These are phyloP conservation scores for Cladosporium velox DNA, from an alignment of 2,329 filamentous ascomycete species.

Conservation along the genomic window DNA sequence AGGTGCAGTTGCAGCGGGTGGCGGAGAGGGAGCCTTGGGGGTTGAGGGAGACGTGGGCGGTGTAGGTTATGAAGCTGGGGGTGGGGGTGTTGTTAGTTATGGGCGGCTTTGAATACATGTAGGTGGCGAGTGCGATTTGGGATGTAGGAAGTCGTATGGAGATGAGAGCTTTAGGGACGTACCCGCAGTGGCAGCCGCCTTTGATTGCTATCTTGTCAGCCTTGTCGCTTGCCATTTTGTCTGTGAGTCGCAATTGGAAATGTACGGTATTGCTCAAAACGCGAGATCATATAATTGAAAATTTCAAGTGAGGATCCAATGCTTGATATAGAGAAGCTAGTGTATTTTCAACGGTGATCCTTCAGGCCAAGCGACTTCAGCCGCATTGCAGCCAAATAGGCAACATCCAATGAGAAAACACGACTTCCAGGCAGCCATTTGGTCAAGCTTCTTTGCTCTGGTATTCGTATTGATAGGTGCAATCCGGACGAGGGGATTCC, in stretches of 20 bases:
- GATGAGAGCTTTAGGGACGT: background rate
- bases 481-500: background rate
- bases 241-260: background rate
- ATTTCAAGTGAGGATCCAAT: background rate
- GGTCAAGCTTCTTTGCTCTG: background rate
- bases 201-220: background rate
- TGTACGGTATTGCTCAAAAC: background rate
- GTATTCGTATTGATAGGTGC: background rate
- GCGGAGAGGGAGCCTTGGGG: conserved; percentile 5
- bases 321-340: background rate
- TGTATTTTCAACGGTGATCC: background rate
- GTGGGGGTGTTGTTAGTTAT: background rate
- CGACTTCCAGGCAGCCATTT: background rate
- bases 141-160: too few relatives aligned
- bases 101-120: background rate
- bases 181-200: conserved; percentile 20
- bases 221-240: conserved; percentile 1
- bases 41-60: conserved; percentile 7
- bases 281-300: too few relatives aligned
- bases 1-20: conserved; percentile 21
- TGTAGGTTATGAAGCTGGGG: conserved; percentile 19
- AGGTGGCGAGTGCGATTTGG: background rate
- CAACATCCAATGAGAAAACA: background rate
- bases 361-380: background rate
- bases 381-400: background rate